Evolutionary conservation across 495 filamentous ascomycete genomes (phyloP), one percentile per base, ranked within the genome.

Genomic region (Daldinia childiae): DNA sequence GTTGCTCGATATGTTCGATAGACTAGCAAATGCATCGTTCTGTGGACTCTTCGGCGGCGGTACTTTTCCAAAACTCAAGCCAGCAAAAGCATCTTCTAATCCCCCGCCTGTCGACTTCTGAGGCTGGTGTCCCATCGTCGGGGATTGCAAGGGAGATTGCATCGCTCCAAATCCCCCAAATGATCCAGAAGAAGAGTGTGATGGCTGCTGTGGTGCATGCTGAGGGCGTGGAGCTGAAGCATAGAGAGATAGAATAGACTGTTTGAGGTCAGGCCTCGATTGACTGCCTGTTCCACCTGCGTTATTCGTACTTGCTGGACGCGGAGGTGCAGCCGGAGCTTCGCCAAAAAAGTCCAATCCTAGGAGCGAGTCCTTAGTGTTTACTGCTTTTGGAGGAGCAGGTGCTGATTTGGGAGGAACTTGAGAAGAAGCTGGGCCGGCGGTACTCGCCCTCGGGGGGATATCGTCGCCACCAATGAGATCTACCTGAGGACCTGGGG

Each of bases 231-330:
- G 92, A 43, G 92, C 90, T 43, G 94, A 93, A 38, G 95, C 92
- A 76, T 99, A 99, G 7, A 99, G 84, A 2, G 96, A 98, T 11
- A 99, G 82, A 62, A 99, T 99, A 12, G 95, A 98, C 78, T 97
- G 94, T 79, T 98, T 98, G 41, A 99, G 83, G 78, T 99, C 95
- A 1, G 96, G 95, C 41, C 95, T 86, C 45, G 94, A 97, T 71
- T 92, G 88, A 30, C 84, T 83, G 17, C 81, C 81, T 6, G 86
- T 74, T 19, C 84, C 82, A 9, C 86, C 80, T 24, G 87, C 88
- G 19, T 90, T 87, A 36, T 87, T 85, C 12, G 90, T 90, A 78
- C 91, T 95, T 5, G 88, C 84, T 6, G 94, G 92, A 50, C 93
- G 87, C 52, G 87, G 87, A 14, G 91, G 84, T 1, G 90, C 83